Percentiles rank a stretch among this genome's conserved stretches.
These are phyloP conservation scores for Amaranthus tricolor DNA, from an alignment of 179 eudicot species.

Conservation along the genomic window DNA sequence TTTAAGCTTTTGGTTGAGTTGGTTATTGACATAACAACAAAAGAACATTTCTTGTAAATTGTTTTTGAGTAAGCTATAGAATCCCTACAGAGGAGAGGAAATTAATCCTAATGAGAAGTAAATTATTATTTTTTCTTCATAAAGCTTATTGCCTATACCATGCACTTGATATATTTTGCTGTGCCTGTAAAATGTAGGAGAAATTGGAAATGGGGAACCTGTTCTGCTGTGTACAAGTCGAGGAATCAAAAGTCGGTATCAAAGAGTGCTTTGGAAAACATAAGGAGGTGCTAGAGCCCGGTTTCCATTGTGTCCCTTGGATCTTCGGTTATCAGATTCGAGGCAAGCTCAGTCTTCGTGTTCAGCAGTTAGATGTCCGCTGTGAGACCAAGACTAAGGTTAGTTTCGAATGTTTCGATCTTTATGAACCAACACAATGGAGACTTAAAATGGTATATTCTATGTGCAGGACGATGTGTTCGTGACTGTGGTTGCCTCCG, in stretches of 20 bases:
- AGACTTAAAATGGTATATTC: conserved; percentile 3
- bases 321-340: conserved; percentile 29
- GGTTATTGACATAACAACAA: no score
- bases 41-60: no score
- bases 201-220: conserved; percentile 32
- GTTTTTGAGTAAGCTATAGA: no score
- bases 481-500: conserved; percentile 45
- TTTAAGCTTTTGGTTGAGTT: no score
- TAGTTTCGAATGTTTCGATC: neutral
- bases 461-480: conserved; percentile 46
- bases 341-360: conserved; percentile 40
- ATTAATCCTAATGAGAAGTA: no score
- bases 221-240: conserved; percentile 36
- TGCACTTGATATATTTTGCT: neutral
- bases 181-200: neutral
- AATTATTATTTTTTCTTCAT: no score
- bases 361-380: conserved; percentile 38
- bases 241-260: conserved; percentile 38
- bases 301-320: conserved; percentile 49
- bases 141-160: no score
- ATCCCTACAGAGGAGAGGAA: no score
- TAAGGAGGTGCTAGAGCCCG: conserved; percentile 36
- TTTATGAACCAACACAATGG: neutral
- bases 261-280: conserved; percentile 39
- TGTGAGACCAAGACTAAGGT: conserved; percentile 55